Evolutionary conservation across 2,329 filamentous ascomycete genomes (phyloP), one percentile per base, ranked within the genome.

Genomic region (Stenocarpella maydis): DNA sequence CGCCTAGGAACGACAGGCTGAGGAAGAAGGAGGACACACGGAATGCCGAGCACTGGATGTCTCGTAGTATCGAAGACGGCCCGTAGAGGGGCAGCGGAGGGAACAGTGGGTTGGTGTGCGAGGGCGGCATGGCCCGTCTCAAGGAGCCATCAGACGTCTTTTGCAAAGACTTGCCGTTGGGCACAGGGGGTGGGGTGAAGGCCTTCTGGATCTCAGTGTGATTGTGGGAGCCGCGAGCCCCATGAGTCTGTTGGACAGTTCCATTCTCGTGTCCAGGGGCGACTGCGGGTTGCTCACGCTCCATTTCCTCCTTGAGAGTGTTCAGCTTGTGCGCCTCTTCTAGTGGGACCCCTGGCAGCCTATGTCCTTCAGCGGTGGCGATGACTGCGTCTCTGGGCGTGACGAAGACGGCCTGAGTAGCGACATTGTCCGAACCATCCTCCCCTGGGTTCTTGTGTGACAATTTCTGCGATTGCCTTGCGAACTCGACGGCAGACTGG

Each of bases 51-150:
- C 88, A 92, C 73, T 95, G 91, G 1, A 94, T 39, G 39, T 88
- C 84, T 58, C 90, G 86, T n/a, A 91, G 69, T 0, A 87, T 64
- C 0, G 91, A 90, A 0, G 94, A 90, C 0, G 93, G 91, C 0
- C 92, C 92, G 74, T 97, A 97, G 0, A 93, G 82, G 0, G 94
- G 94, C 10, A 97, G 80, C 2, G 93, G 92, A 7, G 94, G 94
- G 73, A 98, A 98, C 6, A 97, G 82, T 3, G 93, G 92, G 73
- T 95, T 91, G 2, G 92, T 95, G 72, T 88, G 86, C 9, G 90
- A 90, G 1, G 90, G 88, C 0, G 91, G 90, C 80, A 85, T 85
- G 17, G 84, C 77, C 69, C 77, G 80, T 52, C 80, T 78, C 21
- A 88, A 73, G 19, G 84, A 83, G 15, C 79, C 82, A 28, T 83